A percentile compares a stretch with the other conserved stretches of the same genome.
Evolutionary conservation across 2,329 filamentous ascomycete genomes (phyloP).

Genomic region (Dissoconium aciculare): DNA sequence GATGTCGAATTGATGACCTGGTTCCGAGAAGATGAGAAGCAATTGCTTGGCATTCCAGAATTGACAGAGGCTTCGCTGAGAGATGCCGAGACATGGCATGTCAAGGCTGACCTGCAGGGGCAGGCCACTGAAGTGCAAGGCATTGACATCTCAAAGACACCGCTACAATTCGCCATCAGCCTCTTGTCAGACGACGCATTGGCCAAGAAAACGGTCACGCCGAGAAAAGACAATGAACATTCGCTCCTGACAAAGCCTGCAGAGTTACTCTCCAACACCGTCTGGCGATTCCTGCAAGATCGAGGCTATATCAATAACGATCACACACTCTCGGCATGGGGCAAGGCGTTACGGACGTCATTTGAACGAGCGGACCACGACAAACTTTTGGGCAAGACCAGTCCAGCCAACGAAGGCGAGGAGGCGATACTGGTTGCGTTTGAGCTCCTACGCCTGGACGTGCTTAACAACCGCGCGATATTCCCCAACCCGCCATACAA

Average conservation of each 20-base stretch:
- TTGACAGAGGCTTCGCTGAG: constrained; percentile 9
- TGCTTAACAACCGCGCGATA: constrained; percentile 58
- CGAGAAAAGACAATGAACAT: constrained; percentile 23
- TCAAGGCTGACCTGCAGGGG: constrained; percentile 32
- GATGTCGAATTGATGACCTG: constrained; percentile 65
- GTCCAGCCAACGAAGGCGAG: constrained; percentile 41
- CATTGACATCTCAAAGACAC: constrained; percentile 11
- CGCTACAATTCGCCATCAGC: constrained; percentile 37
- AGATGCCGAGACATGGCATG: constrained; percentile 51
- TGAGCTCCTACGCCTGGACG: constrained; percentile 65
- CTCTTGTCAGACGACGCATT: constrained; percentile 57
- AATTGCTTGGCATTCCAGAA: constrained; percentile 24
- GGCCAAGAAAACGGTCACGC: constrained; percentile 50
- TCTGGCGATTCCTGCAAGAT: constrained; percentile 82
- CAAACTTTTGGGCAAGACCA: constrained; percentile 40
- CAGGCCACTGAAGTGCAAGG: constrained; percentile 8
- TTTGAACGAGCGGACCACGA: constrained; percentile 16
- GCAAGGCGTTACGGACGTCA: constrained; percentile 55
- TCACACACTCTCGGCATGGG: constrained; percentile 74
- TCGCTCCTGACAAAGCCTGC: constrained; percentile 43
- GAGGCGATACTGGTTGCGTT: constrained; percentile 71
- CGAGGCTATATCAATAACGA: constrained; percentile 67
- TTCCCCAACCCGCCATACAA: constrained; percentile 37
- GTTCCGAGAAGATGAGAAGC: constrained; percentile 59
- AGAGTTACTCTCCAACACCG: constrained; percentile 58